phyloP scores from a whole-genome alignment of 768 basidiomycete species.

The Podaxis sp. region DNA sequence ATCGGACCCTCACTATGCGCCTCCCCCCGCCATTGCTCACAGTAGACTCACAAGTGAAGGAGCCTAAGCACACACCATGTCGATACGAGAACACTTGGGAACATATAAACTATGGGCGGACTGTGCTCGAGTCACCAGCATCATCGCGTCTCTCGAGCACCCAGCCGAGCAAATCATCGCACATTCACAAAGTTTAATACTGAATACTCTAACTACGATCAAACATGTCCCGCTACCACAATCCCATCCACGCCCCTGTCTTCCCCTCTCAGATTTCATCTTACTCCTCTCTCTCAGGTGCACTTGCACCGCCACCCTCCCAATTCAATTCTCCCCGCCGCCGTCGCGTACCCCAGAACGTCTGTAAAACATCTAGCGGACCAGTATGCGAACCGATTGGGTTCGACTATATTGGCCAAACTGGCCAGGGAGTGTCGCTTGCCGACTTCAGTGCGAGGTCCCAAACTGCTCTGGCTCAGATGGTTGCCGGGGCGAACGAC shows the following conservation, averaged over 20 bases:
- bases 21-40: conserved; percentile 2
- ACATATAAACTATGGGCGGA: not conserved
- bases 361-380: not conserved
- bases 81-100: not conserved
- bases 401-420: conserved; percentile 11
- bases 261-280: conserved; percentile 9
- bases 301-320: conserved; percentile 2
- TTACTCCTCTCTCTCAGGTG: conserved; percentile 7
- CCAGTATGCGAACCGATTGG: not conserved
- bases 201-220: conserved; percentile 7
- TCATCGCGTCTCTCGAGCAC: not conserved
- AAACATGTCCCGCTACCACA: conserved; percentile 5
- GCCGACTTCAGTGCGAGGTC: conserved; percentile 8
- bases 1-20: not conserved
- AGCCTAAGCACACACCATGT: not conserved
- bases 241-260: conserved; percentile 10
- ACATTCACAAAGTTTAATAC: conserved; percentile 2
- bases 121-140: not conserved
- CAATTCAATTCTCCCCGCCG: conserved; percentile 4
- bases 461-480: conserved; percentile 7
- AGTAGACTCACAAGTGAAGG: not conserved
- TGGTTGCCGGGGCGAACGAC: conserved; percentile 13
- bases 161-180: not conserved
- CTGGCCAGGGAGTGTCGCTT: conserved; percentile 9
- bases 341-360: conserved; percentile 7